These are phyloP conservation scores for Venturia effusa DNA, from an alignment of 2,329 filamentous ascomycete species.

Conservation along the genomic window DNA sequence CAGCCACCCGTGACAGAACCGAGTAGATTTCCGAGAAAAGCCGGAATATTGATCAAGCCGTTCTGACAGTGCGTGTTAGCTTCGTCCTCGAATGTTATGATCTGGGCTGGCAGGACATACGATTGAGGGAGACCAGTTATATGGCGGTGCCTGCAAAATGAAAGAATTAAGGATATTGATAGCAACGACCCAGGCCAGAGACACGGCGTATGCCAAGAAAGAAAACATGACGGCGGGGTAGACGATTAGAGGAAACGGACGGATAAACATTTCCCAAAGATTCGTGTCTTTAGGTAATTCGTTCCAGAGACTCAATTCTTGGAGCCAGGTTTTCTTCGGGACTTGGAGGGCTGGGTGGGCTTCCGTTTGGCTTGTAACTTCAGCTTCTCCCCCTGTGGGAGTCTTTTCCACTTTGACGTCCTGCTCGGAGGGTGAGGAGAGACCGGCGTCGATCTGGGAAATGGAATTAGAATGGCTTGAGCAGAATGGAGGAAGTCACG, in stretches of 20 bases:
- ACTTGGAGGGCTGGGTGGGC: constrained; percentile 11
- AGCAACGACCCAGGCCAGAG: constrained; percentile 94
- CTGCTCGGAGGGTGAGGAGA: background rate
- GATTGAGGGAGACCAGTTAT: constrained; percentile 67
- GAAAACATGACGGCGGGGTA: constrained; percentile 81
- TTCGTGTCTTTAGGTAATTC: constrained; percentile 50
- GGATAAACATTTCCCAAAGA: constrained; percentile 53
- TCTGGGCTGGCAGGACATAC: background rate
- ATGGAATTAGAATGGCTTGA: background rate
- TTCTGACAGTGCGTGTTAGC: constrained; percentile 26
- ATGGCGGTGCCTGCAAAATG: constrained; percentile 65
- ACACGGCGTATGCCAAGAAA: constrained; percentile 69
- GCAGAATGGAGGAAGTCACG: background rate
- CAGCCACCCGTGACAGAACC: constrained; percentile 66
- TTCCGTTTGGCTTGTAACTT: constrained; percentile 8
- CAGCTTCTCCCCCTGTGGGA: constrained; percentile 10
- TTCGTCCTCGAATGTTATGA: too few species aligned
- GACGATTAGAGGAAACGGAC: constrained; percentile 71
- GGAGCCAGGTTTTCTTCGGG: constrained; percentile 23
- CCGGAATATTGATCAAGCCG: constrained; percentile 75
- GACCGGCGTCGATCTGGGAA: background rate
- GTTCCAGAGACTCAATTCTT: constrained; percentile 26
- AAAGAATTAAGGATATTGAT: constrained; percentile 74
- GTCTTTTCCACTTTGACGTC: background rate
- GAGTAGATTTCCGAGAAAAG: constrained; percentile 73